Percentiles rank a stretch among this genome's conserved stretches.
These are phyloP conservation scores for Eucalyptus regnans DNA, from an alignment of 345 rosid genomes.

Conservation along the genomic window DNA sequence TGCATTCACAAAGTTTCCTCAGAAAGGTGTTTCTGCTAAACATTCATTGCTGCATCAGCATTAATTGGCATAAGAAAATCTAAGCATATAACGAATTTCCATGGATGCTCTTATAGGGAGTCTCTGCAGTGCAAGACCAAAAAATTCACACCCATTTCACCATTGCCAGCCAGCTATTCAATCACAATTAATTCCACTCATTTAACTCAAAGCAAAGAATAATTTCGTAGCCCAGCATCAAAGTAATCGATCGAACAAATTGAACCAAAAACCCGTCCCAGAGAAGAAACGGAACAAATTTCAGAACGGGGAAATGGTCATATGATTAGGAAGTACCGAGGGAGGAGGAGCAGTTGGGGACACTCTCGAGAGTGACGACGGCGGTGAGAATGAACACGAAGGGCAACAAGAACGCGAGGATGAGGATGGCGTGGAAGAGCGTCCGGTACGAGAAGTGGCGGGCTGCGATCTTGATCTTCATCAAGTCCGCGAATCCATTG, in stretches of 20 bases:
- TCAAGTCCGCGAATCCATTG: constrained; percentile 71
- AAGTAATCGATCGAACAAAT: neutral
- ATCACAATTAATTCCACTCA: neutral
- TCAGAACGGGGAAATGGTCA: neutral
- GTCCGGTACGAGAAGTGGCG: constrained; percentile 97
- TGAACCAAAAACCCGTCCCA: neutral
- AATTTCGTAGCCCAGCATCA: neutral
- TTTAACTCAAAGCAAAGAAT: neutral
- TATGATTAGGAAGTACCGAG: neutral
- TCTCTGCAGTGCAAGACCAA: neutral
- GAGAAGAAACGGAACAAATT: neutral
- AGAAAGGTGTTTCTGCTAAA: neutral
- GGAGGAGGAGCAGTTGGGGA: constrained; percentile 96
- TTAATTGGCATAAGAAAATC: neutral
- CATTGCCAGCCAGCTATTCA: neutral
- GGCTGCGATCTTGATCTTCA: constrained; percentile 99
- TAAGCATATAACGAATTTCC: neutral
- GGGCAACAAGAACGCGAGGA: constrained; percentile 96
- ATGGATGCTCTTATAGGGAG: neutral
- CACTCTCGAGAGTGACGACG: constrained; percentile 98
- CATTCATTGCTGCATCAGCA: neutral
- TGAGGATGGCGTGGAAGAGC: constrained; percentile 89
- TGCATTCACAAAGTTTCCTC: neutral
- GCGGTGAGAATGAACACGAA: constrained; percentile 98
- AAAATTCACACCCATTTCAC: neutral